Evolutionary conservation across 106 monocot genomes (phyloP).

Genomic region (Dioscorea alata): DNA sequence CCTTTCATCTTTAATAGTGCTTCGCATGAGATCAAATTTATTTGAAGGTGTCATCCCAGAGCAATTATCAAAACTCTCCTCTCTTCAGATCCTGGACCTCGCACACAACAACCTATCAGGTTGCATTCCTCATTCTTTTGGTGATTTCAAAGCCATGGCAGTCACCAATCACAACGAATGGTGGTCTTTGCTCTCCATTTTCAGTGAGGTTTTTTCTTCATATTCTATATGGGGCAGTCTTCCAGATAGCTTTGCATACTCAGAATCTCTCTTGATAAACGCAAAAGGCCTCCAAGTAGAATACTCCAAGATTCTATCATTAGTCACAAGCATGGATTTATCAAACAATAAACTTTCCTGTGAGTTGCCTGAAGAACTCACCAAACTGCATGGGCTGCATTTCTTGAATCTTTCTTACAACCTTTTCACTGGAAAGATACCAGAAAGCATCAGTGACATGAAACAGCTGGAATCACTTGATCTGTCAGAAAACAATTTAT

Average conservation of each 20-base stretch:
- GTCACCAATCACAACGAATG: no score
- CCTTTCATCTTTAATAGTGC: no score
- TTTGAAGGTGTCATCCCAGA: conserved; percentile 1
- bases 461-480: conserved; percentile 16
- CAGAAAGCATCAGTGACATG: conserved; percentile 5
- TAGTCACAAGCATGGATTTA: conserved; percentile 2
- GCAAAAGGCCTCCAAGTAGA: background rate
- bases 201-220: no score
- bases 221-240: no score
- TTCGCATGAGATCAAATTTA: conserved; percentile 11
- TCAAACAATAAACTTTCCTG: conserved; percentile 9
- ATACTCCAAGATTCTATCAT: background rate
- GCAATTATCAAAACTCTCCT: no score
- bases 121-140: no score
- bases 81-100: no score
- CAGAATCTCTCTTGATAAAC: no score
- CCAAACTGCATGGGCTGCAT: background rate
- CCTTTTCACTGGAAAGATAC: conserved; percentile 16
- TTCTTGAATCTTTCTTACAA: conserved; percentile 25
- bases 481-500: conserved; percentile 19
- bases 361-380: conserved; percentile 8
- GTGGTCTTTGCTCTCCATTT: no score
- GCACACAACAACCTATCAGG: no score
- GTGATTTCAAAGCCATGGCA: no score
- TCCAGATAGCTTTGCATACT: no score